Evolutionary conservation across 1,139 yeast genomes (phyloP), one percentile per base, ranked within the genome.

Genomic region (Diutina siamensis): DNA sequence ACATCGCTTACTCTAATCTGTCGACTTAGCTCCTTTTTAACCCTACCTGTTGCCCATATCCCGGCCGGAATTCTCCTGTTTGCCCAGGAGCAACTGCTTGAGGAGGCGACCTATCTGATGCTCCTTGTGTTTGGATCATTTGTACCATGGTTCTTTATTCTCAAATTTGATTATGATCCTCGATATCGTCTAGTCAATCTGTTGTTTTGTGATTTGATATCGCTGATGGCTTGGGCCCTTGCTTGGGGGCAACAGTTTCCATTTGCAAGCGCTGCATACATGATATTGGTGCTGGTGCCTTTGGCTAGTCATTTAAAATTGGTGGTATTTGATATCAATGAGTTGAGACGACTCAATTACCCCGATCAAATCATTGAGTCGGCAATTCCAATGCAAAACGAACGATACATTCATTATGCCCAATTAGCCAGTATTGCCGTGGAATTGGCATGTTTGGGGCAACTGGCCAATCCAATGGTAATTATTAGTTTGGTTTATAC

Each of bases 71-170:
- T 20, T 15, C 28, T 35, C 9, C 40, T 35, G 40, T 21, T 22
- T 13, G 27, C 28, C 17, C 40, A 35, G 22, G n/a, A 19, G 18
- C 27, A 35, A n/a, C 40, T 35, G 40, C 28, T 35, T 12, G 40
- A 35, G 5, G 40, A 35, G 12, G 40, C 40, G 13, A 35, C 40
- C 3, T 35, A 19, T n/a, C 40, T 35, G 40, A 35, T 35, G 40
- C 40, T 35, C 17, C 22, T 35, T n/a, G 40, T 35, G 4, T 35
- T 35, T 35, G 40, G 40, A 9, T 22, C 22, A 27, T 35, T 35
- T 35, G 40, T 35, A 13, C 40, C 40, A 22, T 35, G 40, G 40
- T 35, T 35, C 13, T 35, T 35, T 18, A 35, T 35, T 3, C 40
- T 35, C 5, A 35, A 35, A 22, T 35, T 35, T 22, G 40, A 35